Evolutionary conservation across 352 stramenopile genomes (phyloP).

Genomic region (Globisporangium barbulae): DNA sequence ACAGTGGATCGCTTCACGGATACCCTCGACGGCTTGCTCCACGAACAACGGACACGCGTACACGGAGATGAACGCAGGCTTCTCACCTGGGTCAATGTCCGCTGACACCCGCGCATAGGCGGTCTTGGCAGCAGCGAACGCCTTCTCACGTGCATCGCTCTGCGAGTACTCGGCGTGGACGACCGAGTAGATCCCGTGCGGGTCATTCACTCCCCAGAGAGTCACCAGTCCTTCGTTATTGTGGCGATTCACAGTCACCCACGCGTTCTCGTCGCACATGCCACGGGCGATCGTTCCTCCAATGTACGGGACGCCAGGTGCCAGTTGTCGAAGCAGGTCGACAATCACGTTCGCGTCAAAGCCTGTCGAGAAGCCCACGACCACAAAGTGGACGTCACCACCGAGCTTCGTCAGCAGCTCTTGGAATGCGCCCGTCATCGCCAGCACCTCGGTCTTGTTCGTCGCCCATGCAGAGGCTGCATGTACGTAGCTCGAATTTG

Average conservation of each 20-base stretch:
- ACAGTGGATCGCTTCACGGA: constrained; percentile 73
- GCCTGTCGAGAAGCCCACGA: constrained; percentile 81
- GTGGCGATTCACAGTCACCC: constrained; percentile 85
- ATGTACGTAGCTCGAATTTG: constrained; percentile 64
- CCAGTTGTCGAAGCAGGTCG: constrained; percentile 65
- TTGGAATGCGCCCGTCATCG: constrained; percentile 73
- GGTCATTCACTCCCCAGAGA: constrained; percentile 85
- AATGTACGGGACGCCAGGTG: constrained; percentile 80
- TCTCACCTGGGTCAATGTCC: constrained; percentile 63
- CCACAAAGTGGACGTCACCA: constrained; percentile 79
- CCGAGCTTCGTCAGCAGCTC: constrained; percentile 78
- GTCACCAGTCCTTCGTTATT: constrained; percentile 81
- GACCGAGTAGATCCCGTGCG: constrained; percentile 76
- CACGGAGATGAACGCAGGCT: constrained; percentile 72
- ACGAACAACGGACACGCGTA: constrained; percentile 84
- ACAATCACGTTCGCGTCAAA: constrained; percentile 78
- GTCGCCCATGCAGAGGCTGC: constrained; percentile 71
- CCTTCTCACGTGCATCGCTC: constrained; percentile 73
- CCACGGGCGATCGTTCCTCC: constrained; percentile 79
- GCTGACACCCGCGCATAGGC: constrained; percentile 47
- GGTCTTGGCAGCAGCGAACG: constrained; percentile 67
- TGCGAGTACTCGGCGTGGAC: constrained; percentile 81
- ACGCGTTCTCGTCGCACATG: constrained; percentile 86
- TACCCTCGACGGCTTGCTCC: constrained; percentile 78
- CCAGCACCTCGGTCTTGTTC: constrained; percentile 66